A percentile compares a stretch with the other conserved stretches of the same genome.
These are phyloP conservation scores for Nothophytophthora sp. DNA, from an alignment of 352 stramenopile species.

Conservation along the genomic window DNA sequence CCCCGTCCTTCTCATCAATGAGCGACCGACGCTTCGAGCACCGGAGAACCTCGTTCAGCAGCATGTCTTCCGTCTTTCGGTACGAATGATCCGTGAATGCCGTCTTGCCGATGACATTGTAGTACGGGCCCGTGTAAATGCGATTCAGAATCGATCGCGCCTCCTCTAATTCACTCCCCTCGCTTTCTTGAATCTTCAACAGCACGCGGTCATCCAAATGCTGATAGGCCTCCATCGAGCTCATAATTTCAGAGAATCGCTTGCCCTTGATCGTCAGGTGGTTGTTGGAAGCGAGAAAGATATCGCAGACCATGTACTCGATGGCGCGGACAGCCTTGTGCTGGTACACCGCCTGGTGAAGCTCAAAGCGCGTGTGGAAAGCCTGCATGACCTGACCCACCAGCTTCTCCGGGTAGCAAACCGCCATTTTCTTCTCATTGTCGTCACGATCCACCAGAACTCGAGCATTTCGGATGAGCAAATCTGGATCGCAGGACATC, in stretches of 20 bases:
- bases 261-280: conserved; percentile 59
- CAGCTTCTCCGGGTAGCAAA: conserved; percentile 91
- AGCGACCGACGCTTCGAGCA: conserved; percentile 37
- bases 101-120: conserved; percentile 78
- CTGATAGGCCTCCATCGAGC: conserved; percentile 73
- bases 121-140: conserved; percentile 73
- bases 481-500: conserved; percentile 67
- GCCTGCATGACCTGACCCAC: conserved; percentile 86
- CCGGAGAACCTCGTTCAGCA: conserved; percentile 62
- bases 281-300: conserved; percentile 69
- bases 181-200: conserved; percentile 72
- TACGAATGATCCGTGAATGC: conserved; percentile 45
- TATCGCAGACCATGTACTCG: conserved; percentile 90
- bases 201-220: conserved; percentile 85
- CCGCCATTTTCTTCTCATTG: conserved; percentile 35
- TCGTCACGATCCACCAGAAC: conserved; percentile 67
- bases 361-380: conserved; percentile 85
- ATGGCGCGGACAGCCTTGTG: conserved; percentile 81
- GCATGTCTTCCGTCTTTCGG: conserved; percentile 44
- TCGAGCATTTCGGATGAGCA: conserved; percentile 76
- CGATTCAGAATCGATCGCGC: conserved; percentile 58
- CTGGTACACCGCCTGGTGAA: conserved; percentile 90
- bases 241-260: conserved; percentile 69
- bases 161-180: conserved; percentile 40
- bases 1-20: conserved; percentile 36